Conservation (phyloP, 768 basidiomycete species). For the Rubroboletus pulcherrimus region DNA sequence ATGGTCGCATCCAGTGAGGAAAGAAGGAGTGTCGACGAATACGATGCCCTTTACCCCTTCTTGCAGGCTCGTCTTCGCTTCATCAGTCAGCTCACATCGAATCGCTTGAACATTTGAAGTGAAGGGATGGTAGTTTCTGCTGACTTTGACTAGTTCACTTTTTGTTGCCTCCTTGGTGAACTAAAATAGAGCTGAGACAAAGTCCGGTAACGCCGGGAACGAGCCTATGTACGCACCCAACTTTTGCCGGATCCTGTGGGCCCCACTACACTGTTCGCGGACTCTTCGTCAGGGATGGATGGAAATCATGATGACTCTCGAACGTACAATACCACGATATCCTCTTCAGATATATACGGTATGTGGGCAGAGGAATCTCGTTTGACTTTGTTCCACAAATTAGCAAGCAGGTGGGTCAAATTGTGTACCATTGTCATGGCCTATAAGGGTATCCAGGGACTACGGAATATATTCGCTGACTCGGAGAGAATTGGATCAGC, state of each 20-base stretch:
- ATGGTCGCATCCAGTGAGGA: constrained; percentile 9
- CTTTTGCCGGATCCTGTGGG: constrained; percentile 21
- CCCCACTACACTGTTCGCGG: constrained; percentile 10
- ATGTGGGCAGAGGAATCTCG: background rate
- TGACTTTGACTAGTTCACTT: background rate
- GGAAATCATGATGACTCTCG: background rate
- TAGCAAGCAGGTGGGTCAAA: background rate
- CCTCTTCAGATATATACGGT: constrained; percentile 6
- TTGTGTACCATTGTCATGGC: background rate
- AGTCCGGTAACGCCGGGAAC: background rate
- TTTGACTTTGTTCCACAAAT: constrained; percentile 14
- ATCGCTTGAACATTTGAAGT: constrained; percentile 13
- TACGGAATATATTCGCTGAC: background rate
- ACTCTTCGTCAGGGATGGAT: background rate
- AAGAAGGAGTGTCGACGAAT: constrained; percentile 22
- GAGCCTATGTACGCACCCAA: constrained; percentile 10
- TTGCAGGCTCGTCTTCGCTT: background rate
- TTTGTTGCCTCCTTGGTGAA: constrained; percentile 13
- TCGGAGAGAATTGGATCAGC: background rate
- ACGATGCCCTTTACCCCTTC: constrained; percentile 11
- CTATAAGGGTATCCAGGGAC: background rate
- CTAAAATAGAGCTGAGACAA: constrained; percentile 1
- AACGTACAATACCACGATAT: constrained; percentile 22
- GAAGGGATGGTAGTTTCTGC: background rate
- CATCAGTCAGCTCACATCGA: constrained; percentile 12